Conservation (phyloP, 805 yeast species). For the Wickerhamomyces strasburgensis region DNA sequence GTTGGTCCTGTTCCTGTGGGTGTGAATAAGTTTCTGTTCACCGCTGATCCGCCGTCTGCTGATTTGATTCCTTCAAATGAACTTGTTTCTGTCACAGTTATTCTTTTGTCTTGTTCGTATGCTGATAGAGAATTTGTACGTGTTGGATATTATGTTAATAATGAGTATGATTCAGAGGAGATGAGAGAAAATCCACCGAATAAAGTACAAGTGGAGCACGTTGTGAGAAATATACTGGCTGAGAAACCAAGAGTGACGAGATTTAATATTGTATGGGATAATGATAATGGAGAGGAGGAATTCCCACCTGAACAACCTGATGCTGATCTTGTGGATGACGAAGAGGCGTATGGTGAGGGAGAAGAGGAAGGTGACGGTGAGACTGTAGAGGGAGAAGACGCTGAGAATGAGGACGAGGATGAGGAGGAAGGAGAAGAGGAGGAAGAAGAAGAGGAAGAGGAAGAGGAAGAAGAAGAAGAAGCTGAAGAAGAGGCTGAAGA, state of each 20-base stretch:
- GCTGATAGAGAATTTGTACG: slow-evolving; percentile 92
- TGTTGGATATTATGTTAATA: slow-evolving; percentile 96
- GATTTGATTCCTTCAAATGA: slow-evolving; percentile 95
- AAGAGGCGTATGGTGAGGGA: slow-evolving; percentile 53
- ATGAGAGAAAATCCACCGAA: slow-evolving; percentile 90
- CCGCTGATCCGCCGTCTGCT: slow-evolving; percentile 96
- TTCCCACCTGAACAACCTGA: slow-evolving; percentile 77
- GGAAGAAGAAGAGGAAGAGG: slow-evolving; percentile 44
- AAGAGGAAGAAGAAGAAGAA: slow-evolving; percentile 36
- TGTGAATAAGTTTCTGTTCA: slow-evolving; percentile 83
- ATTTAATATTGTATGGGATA: slow-evolving; percentile 96
- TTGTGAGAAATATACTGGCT: slow-evolving; percentile 89
- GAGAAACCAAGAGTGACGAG: slow-evolving; percentile 97
- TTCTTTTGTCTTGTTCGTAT: slow-evolving; percentile 86
- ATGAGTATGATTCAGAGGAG: slow-evolving; percentile 93
- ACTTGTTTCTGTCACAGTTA: slow-evolving; percentile 91
- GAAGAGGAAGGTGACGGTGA: slow-evolving; percentile 44
- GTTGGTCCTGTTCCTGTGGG: slow-evolving; percentile 99
- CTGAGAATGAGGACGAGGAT: slow-evolving; percentile 37
- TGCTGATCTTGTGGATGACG: slow-evolving; percentile 57
- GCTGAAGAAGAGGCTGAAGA: slow-evolving; percentile 28
- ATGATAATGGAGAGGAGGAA: slow-evolving; percentile 58
- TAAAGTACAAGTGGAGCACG: slow-evolving; percentile 89
- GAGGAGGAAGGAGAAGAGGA: slow-evolving; percentile 43
- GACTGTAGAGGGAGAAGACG: slow-evolving; percentile 43